Evolutionary conservation across 768 basidiomycete species (phyloP).

Genomic region (Naganishia kalamii): DNA sequence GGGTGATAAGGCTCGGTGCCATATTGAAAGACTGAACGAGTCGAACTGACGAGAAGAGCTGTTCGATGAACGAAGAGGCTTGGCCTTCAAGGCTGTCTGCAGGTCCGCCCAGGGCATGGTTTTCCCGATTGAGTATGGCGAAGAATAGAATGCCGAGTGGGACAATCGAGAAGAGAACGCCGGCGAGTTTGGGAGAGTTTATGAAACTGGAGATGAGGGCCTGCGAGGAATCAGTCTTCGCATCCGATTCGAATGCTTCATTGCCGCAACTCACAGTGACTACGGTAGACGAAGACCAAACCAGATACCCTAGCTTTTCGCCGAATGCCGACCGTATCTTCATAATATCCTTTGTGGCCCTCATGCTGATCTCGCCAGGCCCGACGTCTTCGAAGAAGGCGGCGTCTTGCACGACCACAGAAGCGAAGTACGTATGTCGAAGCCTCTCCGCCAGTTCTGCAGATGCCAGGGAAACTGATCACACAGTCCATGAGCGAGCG

Average conservation of each 20-base stretch:
- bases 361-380: conserved; percentile 31
- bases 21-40: conserved; percentile 39
- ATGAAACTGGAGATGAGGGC: conserved; percentile 31
- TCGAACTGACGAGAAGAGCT: conserved; percentile 36
- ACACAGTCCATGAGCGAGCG: neutral
- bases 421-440: conserved; percentile 30
- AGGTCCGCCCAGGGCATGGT: neutral
- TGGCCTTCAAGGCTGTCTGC: neutral
- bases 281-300: conserved; percentile 29
- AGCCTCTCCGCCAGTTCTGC: conserved; percentile 26
- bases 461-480: conserved; percentile 28
- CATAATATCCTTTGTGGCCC: conserved; percentile 33
- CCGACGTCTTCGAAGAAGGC: conserved; percentile 37
- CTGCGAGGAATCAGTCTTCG: conserved; percentile 17
- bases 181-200: conserved; percentile 29
- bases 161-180: conserved; percentile 32
- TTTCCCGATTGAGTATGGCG: neutral
- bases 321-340: conserved; percentile 30
- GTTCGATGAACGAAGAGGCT: conserved; percentile 28
- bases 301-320: conserved; percentile 32
- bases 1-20: conserved; percentile 14
- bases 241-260: too few relatives aligned
- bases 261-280: conserved; percentile 25
- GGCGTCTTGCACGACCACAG: conserved; percentile 32
- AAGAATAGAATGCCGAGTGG: conserved; percentile 28